These are phyloP conservation scores for Mycena sanguinolenta DNA, from an alignment of 768 basidiomycete genomes.

Conservation along the genomic window DNA sequence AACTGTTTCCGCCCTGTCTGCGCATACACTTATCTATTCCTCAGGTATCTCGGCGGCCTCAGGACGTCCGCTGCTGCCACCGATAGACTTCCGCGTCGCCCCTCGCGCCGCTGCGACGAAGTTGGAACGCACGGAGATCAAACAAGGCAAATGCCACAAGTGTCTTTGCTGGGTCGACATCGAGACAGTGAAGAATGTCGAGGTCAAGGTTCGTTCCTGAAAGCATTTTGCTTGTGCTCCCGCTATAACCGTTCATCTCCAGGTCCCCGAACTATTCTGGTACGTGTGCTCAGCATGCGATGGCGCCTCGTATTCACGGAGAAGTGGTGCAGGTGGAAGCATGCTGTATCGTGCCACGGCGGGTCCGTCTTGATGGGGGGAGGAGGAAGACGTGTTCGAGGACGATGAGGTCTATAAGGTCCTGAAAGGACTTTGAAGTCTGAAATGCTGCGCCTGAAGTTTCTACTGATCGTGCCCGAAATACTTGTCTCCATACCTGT, in stretches of 20 bases:
- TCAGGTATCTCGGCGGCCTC: conserved; percentile 80
- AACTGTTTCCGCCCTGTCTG: neutral
- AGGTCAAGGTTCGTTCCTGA: conserved; percentile 69
- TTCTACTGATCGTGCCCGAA: too few species aligned
- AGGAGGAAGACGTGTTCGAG: conserved; percentile 70
- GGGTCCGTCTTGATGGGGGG: conserved; percentile 66
- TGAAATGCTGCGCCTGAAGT: neutral
- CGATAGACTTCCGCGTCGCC: conserved; percentile 68
- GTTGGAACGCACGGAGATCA: conserved; percentile 68
- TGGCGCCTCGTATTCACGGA: neutral
- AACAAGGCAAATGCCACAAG: conserved; percentile 84
- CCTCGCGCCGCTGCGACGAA: conserved; percentile 63
- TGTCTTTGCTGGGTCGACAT: conserved; percentile 80
- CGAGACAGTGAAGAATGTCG: conserved; percentile 80
- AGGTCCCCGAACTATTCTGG: conserved; percentile 86
- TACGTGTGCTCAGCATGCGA: conserved; percentile 49
- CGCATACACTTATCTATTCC: neutral
- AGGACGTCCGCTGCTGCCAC: conserved; percentile 83
- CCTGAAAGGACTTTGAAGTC: conserved; percentile 36
- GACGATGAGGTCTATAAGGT: conserved; percentile 61
- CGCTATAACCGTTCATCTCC: conserved; percentile 1
- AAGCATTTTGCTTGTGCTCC: neutral
- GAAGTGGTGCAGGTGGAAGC: conserved; percentile 76
- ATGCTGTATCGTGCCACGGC: conserved; percentile 83
- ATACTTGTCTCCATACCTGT: too few species aligned